Evolutionary conservation across 345 rosid genomes (phyloP), one percentile per base, ranked within the genome.

Genomic region (Psidium guajava): DNA sequence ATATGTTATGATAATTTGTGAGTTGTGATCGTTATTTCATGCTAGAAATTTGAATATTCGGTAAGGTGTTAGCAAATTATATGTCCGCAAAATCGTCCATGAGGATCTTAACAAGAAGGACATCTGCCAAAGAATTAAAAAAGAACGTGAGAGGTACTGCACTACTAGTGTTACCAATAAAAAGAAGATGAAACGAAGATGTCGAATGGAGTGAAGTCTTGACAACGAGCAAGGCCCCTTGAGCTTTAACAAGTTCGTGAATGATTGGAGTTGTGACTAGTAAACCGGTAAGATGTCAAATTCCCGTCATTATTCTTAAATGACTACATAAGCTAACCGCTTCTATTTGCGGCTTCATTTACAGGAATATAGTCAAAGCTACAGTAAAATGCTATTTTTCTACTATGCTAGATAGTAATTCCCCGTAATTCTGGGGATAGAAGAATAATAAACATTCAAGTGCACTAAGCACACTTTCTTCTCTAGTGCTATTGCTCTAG

Each of bases 401-500:
- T 36, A 32, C 73, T 82, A 85, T 86, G 54, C 85, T 81, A 86
- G 73, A 82, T 32, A 80, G 28, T 24, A 6, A 77, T 51, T 77
- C 73, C 92, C 90, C 85, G 3, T 40, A 82, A 24, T 77, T 73
- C 88, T 83, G 28, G 84, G 87, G 89, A 82, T 54, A 87, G 64
- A 64, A 86, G 75, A 84, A 84, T n/a, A 81, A 74, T 54, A 57
- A 88, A 86, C 57, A n/a, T 27, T 47, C 53, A 59, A 84, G 83
- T 81, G 51, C 58, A 53, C 77, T 69, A 84, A 20, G 82, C 47
- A 83, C 59, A 53, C 83, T 59, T 59, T 81, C 52, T 86, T 61
- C 85, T 57, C 83, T 50, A 27, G 11, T 20, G 32, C 90, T 92
- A 92, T 84, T 84, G 89, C 85, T 86, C 89, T 80, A 86, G 85